A percentile compares a stretch with the other conserved stretches of the same genome.
Conservation (phyloP, 1,284 basidiomycete genomes). For the Cryptococcus deneoformans region DNA sequence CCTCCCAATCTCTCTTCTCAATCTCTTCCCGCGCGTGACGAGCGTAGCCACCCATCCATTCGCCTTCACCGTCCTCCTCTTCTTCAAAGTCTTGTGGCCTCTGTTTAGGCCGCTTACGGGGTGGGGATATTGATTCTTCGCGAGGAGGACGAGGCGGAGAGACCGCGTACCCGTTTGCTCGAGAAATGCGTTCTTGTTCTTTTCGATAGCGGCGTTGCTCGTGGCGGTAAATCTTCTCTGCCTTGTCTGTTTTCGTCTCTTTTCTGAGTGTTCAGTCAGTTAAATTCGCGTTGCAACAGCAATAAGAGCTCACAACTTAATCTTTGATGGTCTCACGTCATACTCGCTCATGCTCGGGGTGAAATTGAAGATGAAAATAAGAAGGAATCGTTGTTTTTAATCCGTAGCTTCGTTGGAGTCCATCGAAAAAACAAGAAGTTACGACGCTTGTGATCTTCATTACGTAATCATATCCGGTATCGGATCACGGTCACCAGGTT, state of each 20-base stretch:
- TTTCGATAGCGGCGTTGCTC: constrained; percentile 22
- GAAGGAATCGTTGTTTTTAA: too few relatives aligned
- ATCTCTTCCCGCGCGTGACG: constrained; percentile 12
- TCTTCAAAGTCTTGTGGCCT: constrained; percentile 3
- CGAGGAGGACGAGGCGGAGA: constrained; percentile 18
- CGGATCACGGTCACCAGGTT: too few relatives aligned
- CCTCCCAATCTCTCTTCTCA: constrained; percentile 15
- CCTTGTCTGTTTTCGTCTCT: constrained; percentile 30
- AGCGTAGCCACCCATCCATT: constrained; percentile 18
- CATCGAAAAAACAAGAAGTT: too few relatives aligned
- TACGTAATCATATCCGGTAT: too few relatives aligned
- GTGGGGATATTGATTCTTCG: constrained; percentile 26
- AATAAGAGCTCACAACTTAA: background rate
- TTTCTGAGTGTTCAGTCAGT: constrained; percentile 20
- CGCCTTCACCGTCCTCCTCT: constrained; percentile 9
- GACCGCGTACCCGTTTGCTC: constrained; percentile 32
- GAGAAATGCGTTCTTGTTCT: constrained; percentile 22
- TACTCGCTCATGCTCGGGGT: background rate
- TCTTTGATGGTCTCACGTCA: background rate
- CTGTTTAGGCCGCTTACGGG: constrained; percentile 7
- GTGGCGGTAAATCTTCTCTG: constrained; percentile 23
- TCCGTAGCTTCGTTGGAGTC: too few relatives aligned
- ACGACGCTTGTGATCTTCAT: too few relatives aligned
- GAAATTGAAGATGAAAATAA: too few relatives aligned
- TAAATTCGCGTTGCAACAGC: background rate